phyloP scores from a whole-genome alignment of 306 rosid species.

The Betula pendula region DNA sequence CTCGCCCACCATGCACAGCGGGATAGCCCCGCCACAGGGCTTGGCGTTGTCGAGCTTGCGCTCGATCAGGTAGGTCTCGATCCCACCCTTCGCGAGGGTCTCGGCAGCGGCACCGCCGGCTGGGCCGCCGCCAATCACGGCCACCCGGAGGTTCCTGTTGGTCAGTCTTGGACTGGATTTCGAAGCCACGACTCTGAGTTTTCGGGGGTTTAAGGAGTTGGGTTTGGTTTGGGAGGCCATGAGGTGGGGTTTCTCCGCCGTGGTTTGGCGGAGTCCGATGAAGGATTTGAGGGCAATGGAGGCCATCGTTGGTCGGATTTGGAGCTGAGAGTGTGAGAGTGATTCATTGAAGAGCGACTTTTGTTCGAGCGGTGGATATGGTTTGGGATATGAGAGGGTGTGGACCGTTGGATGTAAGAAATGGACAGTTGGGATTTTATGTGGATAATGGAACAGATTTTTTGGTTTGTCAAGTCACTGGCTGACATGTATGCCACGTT shows the following conservation, averaged over 20 bases:
- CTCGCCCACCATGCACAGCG: conserved; percentile 97
- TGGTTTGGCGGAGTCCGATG: conserved; percentile 77
- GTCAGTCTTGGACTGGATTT: conserved; percentile 64
- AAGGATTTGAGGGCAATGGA: conserved; percentile 83
- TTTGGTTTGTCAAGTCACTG: conserved; percentile 13
- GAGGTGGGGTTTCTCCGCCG: conserved; percentile 55
- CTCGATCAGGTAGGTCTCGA: conserved; percentile 82
- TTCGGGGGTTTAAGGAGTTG: conserved; percentile 28
- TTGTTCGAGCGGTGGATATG: conserved; percentile 50
- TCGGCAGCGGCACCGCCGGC: conserved; percentile 90
- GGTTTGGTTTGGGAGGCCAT: conserved; percentile 30
- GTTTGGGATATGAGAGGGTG: conserved; percentile 41
- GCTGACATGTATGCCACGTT: conserved; percentile 51
- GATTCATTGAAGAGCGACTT: background rate
- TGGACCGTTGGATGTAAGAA: conserved; percentile 44
- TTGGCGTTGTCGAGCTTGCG: conserved; percentile 94
- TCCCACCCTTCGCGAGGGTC: conserved; percentile 73
- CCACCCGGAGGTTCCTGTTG: conserved; percentile 84
- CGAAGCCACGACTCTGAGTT: conserved; percentile 51
- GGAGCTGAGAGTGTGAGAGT: conserved; percentile 4
- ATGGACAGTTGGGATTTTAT: conserved; percentile 41
- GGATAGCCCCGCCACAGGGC: conserved; percentile 98
- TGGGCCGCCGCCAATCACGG: conserved; percentile 85
- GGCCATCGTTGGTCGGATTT: conserved; percentile 45
- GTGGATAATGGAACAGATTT: conserved; percentile 55